Evolutionary conservation across 2,329 filamentous ascomycete species (phyloP).

Genomic region (Curvularia sp.): DNA sequence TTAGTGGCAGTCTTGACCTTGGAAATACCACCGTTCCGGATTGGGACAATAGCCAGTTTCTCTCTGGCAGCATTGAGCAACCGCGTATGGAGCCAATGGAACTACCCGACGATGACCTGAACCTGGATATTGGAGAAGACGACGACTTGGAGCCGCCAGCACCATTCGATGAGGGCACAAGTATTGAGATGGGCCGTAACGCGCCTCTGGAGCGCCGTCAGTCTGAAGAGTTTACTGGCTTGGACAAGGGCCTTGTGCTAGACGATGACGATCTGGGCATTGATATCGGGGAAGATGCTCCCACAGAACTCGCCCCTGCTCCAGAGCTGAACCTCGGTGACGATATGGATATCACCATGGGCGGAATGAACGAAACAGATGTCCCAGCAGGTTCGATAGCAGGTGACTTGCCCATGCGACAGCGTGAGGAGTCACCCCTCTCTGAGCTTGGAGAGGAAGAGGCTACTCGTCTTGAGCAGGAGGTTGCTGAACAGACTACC

Average conservation of each 20-base stretch:
- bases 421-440: slow-evolving; percentile 61
- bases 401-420: slow-evolving; percentile 58
- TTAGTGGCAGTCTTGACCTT: slow-evolving; percentile 56
- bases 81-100: slow-evolving; percentile 58
- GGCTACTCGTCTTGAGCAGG: slow-evolving; percentile 70
- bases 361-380: slow-evolving; percentile 59
- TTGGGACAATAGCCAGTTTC: slow-evolving; percentile 76
- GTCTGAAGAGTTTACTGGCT: slow-evolving; percentile 55
- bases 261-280: slow-evolving; percentile 63
- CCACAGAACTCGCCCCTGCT: slow-evolving; percentile 35
- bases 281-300: slow-evolving; percentile 46
- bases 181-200: slow-evolving; percentile 90
- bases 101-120: slow-evolving; percentile 56
- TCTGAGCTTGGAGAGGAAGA: slow-evolving; percentile 61
- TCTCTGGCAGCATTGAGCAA: slow-evolving; percentile 70
- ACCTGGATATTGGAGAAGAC: slow-evolving; percentile 70
- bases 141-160: slow-evolving; percentile 27
- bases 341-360: slow-evolving; percentile 55
- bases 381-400: slow-evolving; percentile 38
- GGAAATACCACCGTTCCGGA: slow-evolving; percentile 58
- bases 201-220: slow-evolving; percentile 66
- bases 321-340: slow-evolving; percentile 38
- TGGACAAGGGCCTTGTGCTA: slow-evolving; percentile 58
- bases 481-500: slow-evolving; percentile 53
- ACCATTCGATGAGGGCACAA: slow-evolving; percentile 55